A percentile compares a stretch with the other conserved stretches of the same genome.
These are phyloP conservation scores for Dioscorea alata DNA, from an alignment of 106 monocot genomes.

Conservation along the genomic window DNA sequence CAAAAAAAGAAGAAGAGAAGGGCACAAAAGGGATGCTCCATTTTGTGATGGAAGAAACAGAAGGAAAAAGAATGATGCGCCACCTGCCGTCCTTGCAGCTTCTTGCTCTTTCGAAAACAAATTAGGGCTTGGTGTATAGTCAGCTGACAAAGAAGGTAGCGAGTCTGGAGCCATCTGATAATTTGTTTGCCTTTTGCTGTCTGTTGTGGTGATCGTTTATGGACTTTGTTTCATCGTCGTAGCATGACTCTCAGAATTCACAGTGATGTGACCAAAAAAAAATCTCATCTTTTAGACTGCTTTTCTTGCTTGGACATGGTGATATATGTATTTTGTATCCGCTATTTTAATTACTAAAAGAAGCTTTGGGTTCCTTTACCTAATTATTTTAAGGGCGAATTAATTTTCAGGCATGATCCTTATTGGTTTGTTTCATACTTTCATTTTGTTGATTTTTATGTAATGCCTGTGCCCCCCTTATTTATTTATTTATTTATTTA, in stretches of 20 bases:
- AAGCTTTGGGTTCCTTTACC: too few relatives aligned
- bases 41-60: slow-evolving; percentile 38
- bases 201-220: slow-evolving; percentile 5
- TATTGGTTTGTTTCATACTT: too few relatives aligned
- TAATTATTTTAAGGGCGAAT: too few relatives aligned
- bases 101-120: neutral
- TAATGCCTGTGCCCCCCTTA: too few relatives aligned
- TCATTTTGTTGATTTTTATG: too few relatives aligned
- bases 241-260: neutral
- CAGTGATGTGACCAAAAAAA: neutral
- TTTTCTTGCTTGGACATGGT: neutral
- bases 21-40: slow-evolving; percentile 57
- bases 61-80: neutral
- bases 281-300: neutral
- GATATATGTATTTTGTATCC: too few relatives aligned
- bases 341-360: too few relatives aligned
- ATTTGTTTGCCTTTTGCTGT: slow-evolving; percentile 5
- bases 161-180: slow-evolving; percentile 10
- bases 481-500: too few relatives aligned
- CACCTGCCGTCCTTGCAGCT: neutral
- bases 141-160: slow-evolving; percentile 15
- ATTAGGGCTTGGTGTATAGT: slow-evolving; percentile 24
- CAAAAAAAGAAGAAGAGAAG: slow-evolving; percentile 71
- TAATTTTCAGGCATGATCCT: too few relatives aligned
- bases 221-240: neutral